Evolutionary conservation across 768 basidiomycete genomes (phyloP), one percentile per base, ranked within the genome.

Genomic region (Dacryopinax spathularia): DNA sequence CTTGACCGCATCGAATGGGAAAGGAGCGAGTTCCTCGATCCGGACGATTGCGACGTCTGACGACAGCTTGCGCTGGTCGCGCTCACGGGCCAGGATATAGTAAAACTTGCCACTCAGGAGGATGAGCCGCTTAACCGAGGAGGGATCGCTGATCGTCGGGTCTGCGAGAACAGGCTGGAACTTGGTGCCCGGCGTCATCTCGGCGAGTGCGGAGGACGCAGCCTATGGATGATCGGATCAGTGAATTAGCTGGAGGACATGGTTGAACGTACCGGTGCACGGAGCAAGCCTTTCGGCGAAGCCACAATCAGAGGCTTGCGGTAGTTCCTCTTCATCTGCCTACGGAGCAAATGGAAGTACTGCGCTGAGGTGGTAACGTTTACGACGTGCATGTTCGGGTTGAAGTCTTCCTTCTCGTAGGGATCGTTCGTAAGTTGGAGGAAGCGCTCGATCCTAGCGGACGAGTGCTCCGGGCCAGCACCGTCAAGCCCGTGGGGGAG

Each of bases 401-500:
- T 87, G 5, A 68, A 65, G 0, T 62, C 59, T 60, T 66, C 64
- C 10, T 68, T 62, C 7, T 72, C 64, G 65, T 82, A 84, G 1
- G 78, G 77, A 68, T 91, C 91, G 67, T 93, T 86, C 1, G 89
- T 86, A 29, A 95, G 79, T 88, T 92, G 92, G n/a, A 95, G 77
- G 84, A 91, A 88, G 35, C 92, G 80, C 71, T 96, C 92, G 39
- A 95, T 78, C 16, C 92, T 83, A 60, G 84, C 87, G 0, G 89
- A 91, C 0, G 91, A 95, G 70, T 96, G 92, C 71, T 96, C 92
- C 0, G 92, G 92, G 1, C 93, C 92, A 16, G 92, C 91, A 31
- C 92, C 92, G 68, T 96, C 91, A 16, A 91, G 77, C 16, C 93
- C 92, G 65, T 96, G 92, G 27, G 92, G 92, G 0, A 96, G 78